Evolutionary conservation across 257 asterid genomes (phyloP), one percentile per base, ranked within the genome.

Genomic region (Gentiana straminea): DNA sequence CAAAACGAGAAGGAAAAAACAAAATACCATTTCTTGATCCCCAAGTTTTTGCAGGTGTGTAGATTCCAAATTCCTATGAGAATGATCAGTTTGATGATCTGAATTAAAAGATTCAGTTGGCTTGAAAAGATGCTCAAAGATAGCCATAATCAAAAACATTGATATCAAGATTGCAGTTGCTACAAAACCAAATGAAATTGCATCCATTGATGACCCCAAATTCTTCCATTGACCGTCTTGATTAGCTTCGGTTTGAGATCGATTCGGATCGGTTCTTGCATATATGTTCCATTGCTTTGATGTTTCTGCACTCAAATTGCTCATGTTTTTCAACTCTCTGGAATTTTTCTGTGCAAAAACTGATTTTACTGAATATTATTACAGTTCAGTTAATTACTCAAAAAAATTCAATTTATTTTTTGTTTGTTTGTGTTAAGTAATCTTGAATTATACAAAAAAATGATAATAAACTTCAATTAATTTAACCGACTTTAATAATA

Each of bases 71-170:
- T 62, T 56, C 62, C 66, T 51, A 35, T 4, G 12, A 2, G 8
- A 2, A 54, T 24, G 24, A 24, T 59, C 51, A 36, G 54, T 62
- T 15, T 48, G 66, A 56, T 61, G 68, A 49, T 79, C 58, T 36
- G 76, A 72, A 57, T 77, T 64, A 50, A 61, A 75, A 35, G 78
- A 54, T 12, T 72, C 45, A 52, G 49, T 69, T 35, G 80, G 80
- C 76, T 65, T 74, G 62, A 77, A 77, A 24, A 77, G 74, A 71
- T 77, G 94, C 77, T 89, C 95, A 46, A 89, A 89, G 32, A 86
- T 78, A 13, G 95, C 97, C 95, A 89, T 89, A 56, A 84, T 79
- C 41, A 88, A 78, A 58, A 84, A 88, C 96, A 88, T 84, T 0
- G 93, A 82, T 37, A 88, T 65, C 79, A 88, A 71, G 70, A 71